A percentile compares a stretch with the other conserved stretches of the same genome.
Conservation (phyloP, 202 grass and related monocot species). For the Panicum hallii region DNA sequence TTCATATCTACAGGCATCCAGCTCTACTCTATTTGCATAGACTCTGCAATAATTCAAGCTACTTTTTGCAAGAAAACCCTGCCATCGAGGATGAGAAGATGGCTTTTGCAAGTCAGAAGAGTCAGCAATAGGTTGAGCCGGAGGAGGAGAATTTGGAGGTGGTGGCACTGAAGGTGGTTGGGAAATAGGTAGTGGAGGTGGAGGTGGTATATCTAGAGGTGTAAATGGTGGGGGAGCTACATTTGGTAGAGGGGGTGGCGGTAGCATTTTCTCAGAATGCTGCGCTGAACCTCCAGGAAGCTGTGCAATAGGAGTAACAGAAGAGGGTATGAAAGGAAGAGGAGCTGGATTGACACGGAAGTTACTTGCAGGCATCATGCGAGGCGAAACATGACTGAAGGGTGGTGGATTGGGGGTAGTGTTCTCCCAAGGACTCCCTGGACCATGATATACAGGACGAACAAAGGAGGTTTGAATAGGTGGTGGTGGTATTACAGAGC, state of each 20-base stretch:
- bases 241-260: slow-evolving; percentile 51
- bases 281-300: slow-evolving; percentile 58
- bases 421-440: slow-evolving; percentile 71
- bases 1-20: slow-evolving; percentile 78
- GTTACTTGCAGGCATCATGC: slow-evolving; percentile 67
- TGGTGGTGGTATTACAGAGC: slow-evolving; percentile 76
- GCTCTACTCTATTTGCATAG: slow-evolving; percentile 83
- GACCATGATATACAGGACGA: slow-evolving; percentile 69
- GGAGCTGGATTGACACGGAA: slow-evolving; percentile 64
- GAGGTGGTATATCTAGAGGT: slow-evolving; percentile 56
- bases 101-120: slow-evolving; percentile 47
- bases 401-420: slow-evolving; percentile 64
- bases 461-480: slow-evolving; percentile 77
- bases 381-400: slow-evolving; percentile 64
- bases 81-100: slow-evolving; percentile 62
- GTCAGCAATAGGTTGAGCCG: slow-evolving; percentile 48
- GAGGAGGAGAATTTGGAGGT: slow-evolving; percentile 76
- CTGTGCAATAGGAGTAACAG: slow-evolving; percentile 65
- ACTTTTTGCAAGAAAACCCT: slow-evolving; percentile 93
- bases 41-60: slow-evolving; percentile 81
- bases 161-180: slow-evolving; percentile 73
- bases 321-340: slow-evolving; percentile 82
- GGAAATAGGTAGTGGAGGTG: slow-evolving; percentile 65
- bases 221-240: slow-evolving; percentile 53
- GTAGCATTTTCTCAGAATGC: slow-evolving; percentile 66